A percentile compares a stretch with the other conserved stretches of the same genome.
These are phyloP conservation scores for Zymoseptoria brevis DNA, from an alignment of 2,329 filamentous ascomycete species.

Conservation along the genomic window DNA sequence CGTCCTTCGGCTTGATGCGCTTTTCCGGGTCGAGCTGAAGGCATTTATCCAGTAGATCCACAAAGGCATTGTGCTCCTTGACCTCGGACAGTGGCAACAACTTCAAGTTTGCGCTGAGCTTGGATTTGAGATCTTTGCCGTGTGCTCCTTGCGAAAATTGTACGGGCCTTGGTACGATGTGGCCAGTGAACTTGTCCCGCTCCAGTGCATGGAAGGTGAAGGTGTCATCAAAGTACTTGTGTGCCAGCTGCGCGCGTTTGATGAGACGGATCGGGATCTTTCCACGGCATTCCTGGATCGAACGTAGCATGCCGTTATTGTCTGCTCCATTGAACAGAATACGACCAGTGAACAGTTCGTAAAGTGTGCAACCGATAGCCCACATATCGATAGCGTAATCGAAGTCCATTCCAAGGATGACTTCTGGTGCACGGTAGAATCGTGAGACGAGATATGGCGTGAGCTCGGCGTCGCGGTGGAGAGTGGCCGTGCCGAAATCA, in stretches of 20 bases:
- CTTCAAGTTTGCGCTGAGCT: slow-evolving; percentile 58
- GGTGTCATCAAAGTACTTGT: slow-evolving; percentile 63
- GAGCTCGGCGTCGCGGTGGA: slow-evolving; percentile 82
- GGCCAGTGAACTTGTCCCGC: slow-evolving; percentile 77
- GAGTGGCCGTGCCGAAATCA: slow-evolving; percentile 92
- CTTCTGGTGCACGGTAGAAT: slow-evolving; percentile 94
- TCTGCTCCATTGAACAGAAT: slow-evolving; percentile 91
- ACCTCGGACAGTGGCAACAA: slow-evolving; percentile 66
- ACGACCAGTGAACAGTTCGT: slow-evolving; percentile 94
- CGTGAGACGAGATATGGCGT: slow-evolving; percentile 93
- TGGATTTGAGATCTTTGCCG: slow-evolving; percentile 66
- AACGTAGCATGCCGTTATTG: slow-evolving; percentile 97
- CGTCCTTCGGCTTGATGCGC: slow-evolving; percentile 77
- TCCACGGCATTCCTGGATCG: slow-evolving; percentile 92
- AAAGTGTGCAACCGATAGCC: slow-evolving; percentile 95
- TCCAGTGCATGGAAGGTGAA: slow-evolving; percentile 74
- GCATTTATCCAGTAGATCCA: slow-evolving; percentile 82
- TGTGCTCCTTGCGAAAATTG: slow-evolving; percentile 55
- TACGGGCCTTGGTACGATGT: slow-evolving; percentile 63
- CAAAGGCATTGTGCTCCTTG: slow-evolving; percentile 72
- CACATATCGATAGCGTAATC: slow-evolving; percentile 94
- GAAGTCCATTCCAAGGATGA: slow-evolving; percentile 93
- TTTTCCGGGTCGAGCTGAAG: slow-evolving; percentile 87
- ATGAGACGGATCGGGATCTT: slow-evolving; percentile 85
- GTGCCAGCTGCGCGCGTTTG: slow-evolving; percentile 68